Evolutionary conservation across 176 grass and related monocot genomes (phyloP), one percentile per base, ranked within the genome.

Genomic region (Metroxylon sagu): DNA sequence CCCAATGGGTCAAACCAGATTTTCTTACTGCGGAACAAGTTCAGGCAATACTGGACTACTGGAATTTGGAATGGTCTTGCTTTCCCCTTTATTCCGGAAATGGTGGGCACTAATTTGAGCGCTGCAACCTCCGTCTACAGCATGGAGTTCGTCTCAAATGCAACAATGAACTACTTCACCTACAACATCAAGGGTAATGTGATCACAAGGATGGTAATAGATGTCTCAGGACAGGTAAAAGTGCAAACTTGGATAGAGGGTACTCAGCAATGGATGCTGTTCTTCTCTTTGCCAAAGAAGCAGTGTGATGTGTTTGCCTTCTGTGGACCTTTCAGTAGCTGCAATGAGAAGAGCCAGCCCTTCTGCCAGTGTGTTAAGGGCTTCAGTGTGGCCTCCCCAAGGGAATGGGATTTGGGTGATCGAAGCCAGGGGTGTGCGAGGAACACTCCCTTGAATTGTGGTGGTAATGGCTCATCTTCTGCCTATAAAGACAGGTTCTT

Each of bases 281-380:
- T 74, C 48, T 73, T 68, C 76, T 14, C 74, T 6, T 76, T 79
- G 49, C 90, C 90, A 18, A 53, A 5, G 26, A 50, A 54, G 10
- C 76, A 77, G 57, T 95, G 90, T 30, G 77, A 80, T 26, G 90
- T 89, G 29, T 89, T 86, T 18, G 66, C 49, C 0, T 31, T 86
- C 14, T 95, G 90, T 15, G 90, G 90, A 4, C 53, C 77, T 5
- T 95, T 81, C 49, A 83, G 90, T 3, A 84, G 70, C 62, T 95
- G 90, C 70, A 86, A 62, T 51, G 29, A 50, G 29, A 59, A 60
- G 18, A 25, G 4, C 4, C 3, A 78, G 6, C 85, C 82, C 0
- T 86, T 26, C 66, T 95, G 85, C 69, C 83, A 14, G 19, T 95
- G 90, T 49, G 3, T 86, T 64, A 70, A 54, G 25, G 90, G 90